phyloP scores from a whole-genome alignment of 352 stramenopile species.

The Phytophthora crassamura region DNA sequence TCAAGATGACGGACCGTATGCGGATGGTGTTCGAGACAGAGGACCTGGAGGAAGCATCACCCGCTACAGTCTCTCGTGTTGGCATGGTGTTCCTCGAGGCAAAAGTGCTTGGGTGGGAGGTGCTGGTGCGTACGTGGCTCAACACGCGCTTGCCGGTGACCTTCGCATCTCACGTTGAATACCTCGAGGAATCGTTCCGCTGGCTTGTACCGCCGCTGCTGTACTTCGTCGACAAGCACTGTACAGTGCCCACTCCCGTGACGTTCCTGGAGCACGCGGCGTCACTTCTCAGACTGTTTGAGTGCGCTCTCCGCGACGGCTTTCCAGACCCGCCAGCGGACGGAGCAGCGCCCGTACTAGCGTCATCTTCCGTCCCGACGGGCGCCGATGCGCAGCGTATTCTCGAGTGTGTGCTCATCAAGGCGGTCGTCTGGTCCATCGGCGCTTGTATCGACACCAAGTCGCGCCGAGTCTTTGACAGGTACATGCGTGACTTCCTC shows the following conservation, averaged over 20 bases:
- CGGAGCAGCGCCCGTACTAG: constrained; percentile 34
- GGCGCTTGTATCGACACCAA: constrained; percentile 91
- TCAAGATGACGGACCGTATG: constrained; percentile 95
- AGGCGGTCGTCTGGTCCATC: constrained; percentile 92
- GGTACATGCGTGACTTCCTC: constrained; percentile 83
- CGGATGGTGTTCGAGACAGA: constrained; percentile 97
- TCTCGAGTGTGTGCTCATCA: constrained; percentile 90
- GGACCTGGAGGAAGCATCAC: constrained; percentile 89
- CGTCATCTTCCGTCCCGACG: constrained; percentile 35
- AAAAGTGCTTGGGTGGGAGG: constrained; percentile 91
- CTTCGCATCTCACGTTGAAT: constrained; percentile 44
- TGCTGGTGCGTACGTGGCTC: constrained; percentile 90
- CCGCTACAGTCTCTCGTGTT: constrained; percentile 92
- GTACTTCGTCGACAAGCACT: constrained; percentile 94
- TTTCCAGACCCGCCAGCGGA: constrained; percentile 33
- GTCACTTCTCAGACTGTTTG: constrained; percentile 81
- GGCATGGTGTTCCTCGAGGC: constrained; percentile 95
- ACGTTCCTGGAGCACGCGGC: constrained; percentile 92
- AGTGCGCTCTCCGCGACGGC: constrained; percentile 74
- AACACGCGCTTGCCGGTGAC: constrained; percentile 52
- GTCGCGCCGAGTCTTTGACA: constrained; percentile 84
- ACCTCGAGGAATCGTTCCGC: constrained; percentile 83
- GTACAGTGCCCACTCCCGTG: constrained; percentile 82
- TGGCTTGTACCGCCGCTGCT: constrained; percentile 92
- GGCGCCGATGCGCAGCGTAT: constrained; percentile 75